Evolutionary conservation across 108 stramenopile genomes (phyloP), one percentile per base, ranked within the genome.

Genomic region (Skeletonema tropicum): DNA sequence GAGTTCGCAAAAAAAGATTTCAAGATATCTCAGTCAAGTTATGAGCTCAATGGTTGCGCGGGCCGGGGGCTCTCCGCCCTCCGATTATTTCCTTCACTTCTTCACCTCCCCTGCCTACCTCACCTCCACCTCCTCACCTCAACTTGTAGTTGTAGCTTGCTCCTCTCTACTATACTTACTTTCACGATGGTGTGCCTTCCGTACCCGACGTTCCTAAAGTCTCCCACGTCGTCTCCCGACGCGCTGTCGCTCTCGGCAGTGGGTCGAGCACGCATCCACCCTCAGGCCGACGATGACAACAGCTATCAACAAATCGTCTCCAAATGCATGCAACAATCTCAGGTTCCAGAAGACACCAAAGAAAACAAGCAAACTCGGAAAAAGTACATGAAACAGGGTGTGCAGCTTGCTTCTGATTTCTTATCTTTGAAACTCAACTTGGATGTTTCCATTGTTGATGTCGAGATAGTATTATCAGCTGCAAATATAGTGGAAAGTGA

Each of bases 351-450:
- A 23, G 80, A 64, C 61, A 64, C 61, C 8, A 86, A 68, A 68
- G 79, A 86, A 32, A 82, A 82, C 23, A 89, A 88, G 46, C 84
- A 91, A 65, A 57, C 82, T 29, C 74, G 87, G 59, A 94, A 94
- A 65, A 86, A 86, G 68, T 90, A 83, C 68, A 92, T 90, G 89
- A 95, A 95, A 57, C 74, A 95, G 69, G 84, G 87, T 13, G 83
- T 89, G 15, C 88, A 84, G 3, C 82, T 92, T 85, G 85, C 92
- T 10, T 80, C 76, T 17, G 75, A 74, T 10, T 92, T 78, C 75
- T 75, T 95, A 10, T 60, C 66, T 26, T 45, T 70, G n/a, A 85
- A 86, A 5, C 70, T 93, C 0, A 61, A 79, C 17, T 25, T 95
- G 21, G 94, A 95, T 80, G 89, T 88, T 10, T 89, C 85, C 49